Conservation (phyloP, 2,329 filamentous ascomycete genomes). For the Microsporum ferrugineum region DNA sequence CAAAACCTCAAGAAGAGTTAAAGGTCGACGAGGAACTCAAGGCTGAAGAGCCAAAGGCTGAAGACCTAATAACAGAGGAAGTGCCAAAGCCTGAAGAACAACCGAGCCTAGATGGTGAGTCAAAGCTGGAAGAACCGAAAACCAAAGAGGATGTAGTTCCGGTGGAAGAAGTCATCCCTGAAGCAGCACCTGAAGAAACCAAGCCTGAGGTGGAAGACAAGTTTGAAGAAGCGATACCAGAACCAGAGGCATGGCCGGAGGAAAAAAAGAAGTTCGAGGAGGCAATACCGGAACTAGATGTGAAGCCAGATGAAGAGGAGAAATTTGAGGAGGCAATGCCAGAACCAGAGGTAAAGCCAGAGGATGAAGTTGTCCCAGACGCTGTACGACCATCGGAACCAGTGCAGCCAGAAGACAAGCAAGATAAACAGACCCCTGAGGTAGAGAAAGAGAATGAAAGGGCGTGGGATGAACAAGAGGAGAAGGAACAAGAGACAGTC, state of each 20-base stretch:
- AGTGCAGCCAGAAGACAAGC: background rate
- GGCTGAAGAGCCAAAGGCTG: background rate
- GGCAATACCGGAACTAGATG: background rate
- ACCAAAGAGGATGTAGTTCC: too few relatives aligned
- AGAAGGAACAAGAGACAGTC: slow-evolving; percentile 10
- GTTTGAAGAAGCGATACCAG: background rate
- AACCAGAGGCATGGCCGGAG: background rate
- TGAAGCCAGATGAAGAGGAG: background rate
- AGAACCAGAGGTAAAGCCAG: background rate
- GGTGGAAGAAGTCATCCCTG: background rate
- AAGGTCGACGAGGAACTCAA: background rate
- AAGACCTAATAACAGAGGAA: background rate
- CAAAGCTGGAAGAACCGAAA: background rate
- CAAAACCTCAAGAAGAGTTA: background rate
- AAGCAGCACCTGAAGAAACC: background rate
- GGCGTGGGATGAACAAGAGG: slow-evolving; percentile 4
- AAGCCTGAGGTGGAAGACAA: background rate
- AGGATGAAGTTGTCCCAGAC: background rate
- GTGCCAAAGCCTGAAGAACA: background rate
- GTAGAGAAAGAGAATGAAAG: background rate
- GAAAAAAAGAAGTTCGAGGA: background rate
- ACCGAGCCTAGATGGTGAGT: background rate
- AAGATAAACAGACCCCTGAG: slow-evolving; percentile 4
- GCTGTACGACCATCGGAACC: background rate
- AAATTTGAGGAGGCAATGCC: background rate